phyloP scores from a whole-genome alignment of 305 asterid genomes.

The Solanum hybrid region DNA sequence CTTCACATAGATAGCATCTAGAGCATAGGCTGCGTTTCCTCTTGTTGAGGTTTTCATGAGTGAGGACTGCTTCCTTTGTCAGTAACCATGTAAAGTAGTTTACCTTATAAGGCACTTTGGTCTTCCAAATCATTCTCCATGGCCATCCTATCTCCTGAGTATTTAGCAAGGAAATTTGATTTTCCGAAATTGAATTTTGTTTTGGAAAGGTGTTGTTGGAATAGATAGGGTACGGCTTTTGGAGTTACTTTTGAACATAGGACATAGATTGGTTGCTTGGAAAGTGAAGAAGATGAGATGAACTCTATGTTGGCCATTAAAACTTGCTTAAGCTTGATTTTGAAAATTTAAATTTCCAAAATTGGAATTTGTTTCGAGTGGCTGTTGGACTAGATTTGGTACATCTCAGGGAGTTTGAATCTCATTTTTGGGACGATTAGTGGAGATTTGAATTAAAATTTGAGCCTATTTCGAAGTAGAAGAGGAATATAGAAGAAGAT shows the following conservation, averaged over 20 bases:
- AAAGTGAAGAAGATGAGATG: neutral
- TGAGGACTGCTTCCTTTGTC: too few species aligned
- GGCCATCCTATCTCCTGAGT: too few species aligned
- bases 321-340: neutral
- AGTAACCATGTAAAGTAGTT: too few species aligned
- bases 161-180: neutral
- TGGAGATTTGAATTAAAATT: neutral
- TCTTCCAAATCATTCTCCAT: too few species aligned
- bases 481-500: neutral
- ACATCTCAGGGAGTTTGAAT: neutral
- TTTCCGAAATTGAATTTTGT: neutral
- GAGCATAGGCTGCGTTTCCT: too few species aligned
- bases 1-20: too few species aligned
- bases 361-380: neutral
- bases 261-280: neutral
- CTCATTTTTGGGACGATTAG: neutral
- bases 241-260: neutral
- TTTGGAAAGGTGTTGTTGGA: neutral
- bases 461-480: neutral
- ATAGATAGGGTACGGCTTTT: neutral
- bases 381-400: neutral
- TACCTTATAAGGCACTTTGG: too few species aligned
- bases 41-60: too few species aligned
- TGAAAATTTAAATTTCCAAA: neutral
- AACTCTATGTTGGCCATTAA: neutral